Base-by-base conservation (phyloP, 139 green algal genomes). In the Ostreobium quekettii region DNA sequence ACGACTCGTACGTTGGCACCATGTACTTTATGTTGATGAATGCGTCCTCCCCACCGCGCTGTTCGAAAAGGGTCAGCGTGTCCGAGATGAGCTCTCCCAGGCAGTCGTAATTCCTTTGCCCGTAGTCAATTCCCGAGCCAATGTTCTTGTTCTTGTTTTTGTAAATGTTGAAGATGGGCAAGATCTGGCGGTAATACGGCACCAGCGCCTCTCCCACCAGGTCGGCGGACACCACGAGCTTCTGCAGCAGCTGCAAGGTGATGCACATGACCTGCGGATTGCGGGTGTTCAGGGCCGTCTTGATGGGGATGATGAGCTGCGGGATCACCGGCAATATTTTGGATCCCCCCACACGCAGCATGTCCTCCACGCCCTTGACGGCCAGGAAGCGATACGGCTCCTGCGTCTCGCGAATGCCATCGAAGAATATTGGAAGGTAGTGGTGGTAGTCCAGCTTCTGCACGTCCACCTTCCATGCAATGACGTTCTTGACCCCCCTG, bases 21-120 rank as follows among this genome's bases (percentile, higher is more conserved):
- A 93, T 89, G 81, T 93, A 92, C 76, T 94, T 94, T 80, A 96
- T 96, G 82, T 93, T 92, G 70, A 90, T 91, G 79, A 93, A 94
- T 6, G 89, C 89, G 67, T 94, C 87, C 38, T 89, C 81, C 1
- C 89, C 89, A 28, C 89, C 89, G 29, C 76, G 75, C 32, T 78
- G 72, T 72, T 96, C 89, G 68, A 96, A 91, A 35, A 89, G 66
- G 31, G 83, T 75, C 29, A 96, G 76, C 28, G 86, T 91, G 33
- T 89, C 80, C 11, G 72, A 66, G 35, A 96, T 85, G 8, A 93
- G 78, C 74, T 91, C 86, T 1, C 86, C 87, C 26, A 94, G 64
- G 77, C 85, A 91, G 24, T 78, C 70, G 71, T 87, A 83, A 64
- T 87, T 80, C 4, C 71, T 66, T 75, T 94, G 89, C 1, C 78